A percentile compares a stretch with the other conserved stretches of the same genome.
Evolutionary conservation across 2,329 filamentous ascomycete genomes (phyloP).

Genomic region (Aspergillus phoenicis): DNA sequence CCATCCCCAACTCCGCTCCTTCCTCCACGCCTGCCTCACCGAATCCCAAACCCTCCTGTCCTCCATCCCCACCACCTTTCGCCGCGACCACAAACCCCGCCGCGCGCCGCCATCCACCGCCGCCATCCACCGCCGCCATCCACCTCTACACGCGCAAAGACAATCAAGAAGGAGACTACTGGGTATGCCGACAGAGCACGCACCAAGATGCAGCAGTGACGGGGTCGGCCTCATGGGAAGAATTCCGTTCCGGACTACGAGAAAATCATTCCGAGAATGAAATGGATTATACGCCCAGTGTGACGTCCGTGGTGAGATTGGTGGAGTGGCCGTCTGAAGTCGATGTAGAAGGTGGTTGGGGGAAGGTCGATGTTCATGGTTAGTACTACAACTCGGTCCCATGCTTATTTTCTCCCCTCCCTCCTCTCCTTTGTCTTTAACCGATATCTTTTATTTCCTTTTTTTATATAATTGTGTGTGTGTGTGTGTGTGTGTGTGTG

Average conservation of each 20-base stretch:
- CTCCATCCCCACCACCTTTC: slow-evolving; percentile 33
- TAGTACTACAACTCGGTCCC: slow-evolving; percentile 4
- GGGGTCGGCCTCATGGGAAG: slow-evolving; percentile 42
- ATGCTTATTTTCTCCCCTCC: neutral
- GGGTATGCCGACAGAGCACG: slow-evolving; percentile 45
- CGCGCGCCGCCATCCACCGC: slow-evolving; percentile 33
- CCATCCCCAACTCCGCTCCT: slow-evolving; percentile 24
- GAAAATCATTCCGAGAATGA: slow-evolving; percentile 45
- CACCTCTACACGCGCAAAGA: slow-evolving; percentile 24
- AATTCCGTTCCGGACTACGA: slow-evolving; percentile 42
- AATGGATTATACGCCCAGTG: slow-evolving; percentile 45
- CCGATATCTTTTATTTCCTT: too few relatives aligned
- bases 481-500: neutral
- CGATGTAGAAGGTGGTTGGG: slow-evolving; percentile 25
- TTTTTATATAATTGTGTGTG: neutral
- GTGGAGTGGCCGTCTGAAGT: slow-evolving; percentile 31
- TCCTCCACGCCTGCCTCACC: slow-evolving; percentile 28
- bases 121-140: slow-evolving; percentile 34
- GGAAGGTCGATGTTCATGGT: slow-evolving; percentile 33
- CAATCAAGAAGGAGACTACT: slow-evolving; percentile 32
- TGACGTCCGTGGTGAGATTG: slow-evolving; percentile 33
- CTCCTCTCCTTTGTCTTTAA: neutral
- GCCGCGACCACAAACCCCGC: slow-evolving; percentile 29
- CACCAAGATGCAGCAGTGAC: slow-evolving; percentile 31
- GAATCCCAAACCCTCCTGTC: slow-evolving; percentile 33